These are phyloP conservation scores for Cryphonectria japonica DNA, from an alignment of 2,329 filamentous ascomycete species.

Conservation along the genomic window DNA sequence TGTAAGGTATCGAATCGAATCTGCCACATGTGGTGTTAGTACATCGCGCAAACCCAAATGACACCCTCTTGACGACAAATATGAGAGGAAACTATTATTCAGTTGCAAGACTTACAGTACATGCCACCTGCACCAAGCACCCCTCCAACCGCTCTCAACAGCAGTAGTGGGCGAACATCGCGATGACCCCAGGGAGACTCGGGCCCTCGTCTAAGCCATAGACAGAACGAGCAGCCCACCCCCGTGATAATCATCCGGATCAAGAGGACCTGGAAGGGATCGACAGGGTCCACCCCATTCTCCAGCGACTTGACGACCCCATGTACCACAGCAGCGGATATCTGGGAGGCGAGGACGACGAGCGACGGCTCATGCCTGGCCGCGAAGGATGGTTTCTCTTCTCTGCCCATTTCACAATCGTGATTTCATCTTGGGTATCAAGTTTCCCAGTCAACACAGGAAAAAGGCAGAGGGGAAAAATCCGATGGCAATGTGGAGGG, in stretches of 20 bases:
- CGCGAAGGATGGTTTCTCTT: constrained; percentile 14
- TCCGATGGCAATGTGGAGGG: background rate
- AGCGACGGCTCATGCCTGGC: constrained; percentile 23
- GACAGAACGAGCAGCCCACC: constrained; percentile 69
- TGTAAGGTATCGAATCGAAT: constrained; percentile 72
- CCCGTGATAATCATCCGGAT: constrained; percentile 77
- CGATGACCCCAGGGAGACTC: constrained; percentile 71
- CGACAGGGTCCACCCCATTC: constrained; percentile 12
- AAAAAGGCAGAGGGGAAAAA: background rate
- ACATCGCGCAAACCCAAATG: background rate
- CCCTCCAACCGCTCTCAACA: constrained; percentile 71
- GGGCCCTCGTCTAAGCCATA: constrained; percentile 70
- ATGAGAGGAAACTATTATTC: background rate
- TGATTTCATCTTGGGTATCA: background rate
- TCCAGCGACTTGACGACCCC: constrained; percentile 25
- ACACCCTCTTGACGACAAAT: background rate
- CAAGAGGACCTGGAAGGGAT: constrained; percentile 61
- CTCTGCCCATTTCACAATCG: constrained; percentile 4
- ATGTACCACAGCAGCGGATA: constrained; percentile 22
- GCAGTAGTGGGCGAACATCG: constrained; percentile 68
- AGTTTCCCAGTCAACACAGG: background rate
- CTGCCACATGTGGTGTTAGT: constrained; percentile 60
- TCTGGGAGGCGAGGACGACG: constrained; percentile 25
- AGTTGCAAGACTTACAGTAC: constrained; percentile 18
- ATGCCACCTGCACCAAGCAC: constrained; percentile 76